These are phyloP conservation scores for Monosporozyma siamensis DNA, from an alignment of 805 yeast species.

Conservation along the genomic window DNA sequence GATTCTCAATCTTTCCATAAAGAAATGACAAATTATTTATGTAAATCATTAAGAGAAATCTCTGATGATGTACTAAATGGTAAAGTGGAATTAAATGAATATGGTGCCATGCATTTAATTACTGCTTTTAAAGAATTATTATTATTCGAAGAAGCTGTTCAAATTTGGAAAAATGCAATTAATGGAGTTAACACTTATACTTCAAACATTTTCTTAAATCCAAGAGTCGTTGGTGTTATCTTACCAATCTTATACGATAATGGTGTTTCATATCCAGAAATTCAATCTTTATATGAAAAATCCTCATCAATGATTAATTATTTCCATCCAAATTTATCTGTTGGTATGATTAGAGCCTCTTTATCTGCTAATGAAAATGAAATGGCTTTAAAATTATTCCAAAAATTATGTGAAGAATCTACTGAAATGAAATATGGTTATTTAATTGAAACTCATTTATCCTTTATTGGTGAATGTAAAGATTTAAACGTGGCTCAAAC, in stretches of 20 bases:
- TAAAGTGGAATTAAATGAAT: constrained; percentile 37
- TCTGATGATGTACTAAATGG: constrained; percentile 41
- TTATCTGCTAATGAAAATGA: constrained; percentile 54
- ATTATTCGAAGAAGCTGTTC: constrained; percentile 53
- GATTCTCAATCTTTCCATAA: constrained; percentile 49
- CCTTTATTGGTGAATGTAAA: constrained; percentile 69
- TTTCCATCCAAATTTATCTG: constrained; percentile 42
- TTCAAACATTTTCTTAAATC: constrained; percentile 42
- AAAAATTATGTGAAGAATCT: constrained; percentile 45
- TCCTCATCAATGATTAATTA: constrained; percentile 29
- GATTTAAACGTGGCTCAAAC: constrained; percentile 63
- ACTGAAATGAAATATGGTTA: constrained; percentile 41
- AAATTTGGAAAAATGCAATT: constrained; percentile 53
- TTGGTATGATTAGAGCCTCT: constrained; percentile 69
- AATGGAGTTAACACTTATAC: constrained; percentile 19
- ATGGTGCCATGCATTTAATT: constrained; percentile 48
- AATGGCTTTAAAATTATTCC: constrained; percentile 56
- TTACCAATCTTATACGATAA: constrained; percentile 57
- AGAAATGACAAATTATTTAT: constrained; percentile 42
- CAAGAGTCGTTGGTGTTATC: constrained; percentile 58
- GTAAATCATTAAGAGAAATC: constrained; percentile 43
- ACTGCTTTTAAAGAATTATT: constrained; percentile 53
- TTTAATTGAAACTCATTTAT: constrained; percentile 63
- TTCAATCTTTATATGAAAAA: constrained; percentile 45
- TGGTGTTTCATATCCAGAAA: constrained; percentile 54